A percentile compares a stretch with the other conserved stretches of the same genome.
Conservation (phyloP, 208 protist species). For the Leishmania guyanensis region DNA sequence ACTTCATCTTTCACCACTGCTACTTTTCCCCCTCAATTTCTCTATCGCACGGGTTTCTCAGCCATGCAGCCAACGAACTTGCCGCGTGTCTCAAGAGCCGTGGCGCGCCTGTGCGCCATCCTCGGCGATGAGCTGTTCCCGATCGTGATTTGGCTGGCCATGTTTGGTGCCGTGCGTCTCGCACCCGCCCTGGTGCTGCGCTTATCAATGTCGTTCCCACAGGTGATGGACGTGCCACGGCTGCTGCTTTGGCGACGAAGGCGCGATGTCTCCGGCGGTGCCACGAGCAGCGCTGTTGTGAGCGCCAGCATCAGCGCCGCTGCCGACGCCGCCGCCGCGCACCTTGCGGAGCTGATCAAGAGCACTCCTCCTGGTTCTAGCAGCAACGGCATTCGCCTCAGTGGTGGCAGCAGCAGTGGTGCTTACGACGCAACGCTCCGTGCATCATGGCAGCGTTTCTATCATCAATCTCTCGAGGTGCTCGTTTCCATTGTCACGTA, state of each 20-base stretch:
- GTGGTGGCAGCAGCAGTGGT: background rate
- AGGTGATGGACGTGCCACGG: slow-evolving; percentile 27
- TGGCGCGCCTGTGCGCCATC: slow-evolving; percentile 1
- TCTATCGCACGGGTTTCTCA: background rate
- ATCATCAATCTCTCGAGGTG: slow-evolving; percentile 9
- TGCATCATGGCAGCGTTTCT: slow-evolving; percentile 1
- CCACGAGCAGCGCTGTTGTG: background rate
- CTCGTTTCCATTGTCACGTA: slow-evolving; percentile 19
- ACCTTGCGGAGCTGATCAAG: slow-evolving; percentile 23
- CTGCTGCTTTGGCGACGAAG: slow-evolving; percentile 30
- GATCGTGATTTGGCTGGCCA: slow-evolving; percentile 19
- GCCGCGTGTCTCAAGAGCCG: background rate
- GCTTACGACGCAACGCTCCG: slow-evolving; percentile 2
- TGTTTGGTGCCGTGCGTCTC: slow-evolving; percentile 29
- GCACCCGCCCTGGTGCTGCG: slow-evolving; percentile 21
- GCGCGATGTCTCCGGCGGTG: background rate
- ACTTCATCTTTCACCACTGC: background rate
- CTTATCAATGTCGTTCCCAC: slow-evolving; percentile 29
- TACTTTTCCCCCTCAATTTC: background rate
- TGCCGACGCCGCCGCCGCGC: slow-evolving; percentile 22
- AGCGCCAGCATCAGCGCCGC: background rate
- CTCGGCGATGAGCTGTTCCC: slow-evolving; percentile 32
- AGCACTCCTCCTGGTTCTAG: slow-evolving; percentile 12
- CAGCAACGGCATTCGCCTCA: background rate
- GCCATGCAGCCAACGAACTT: background rate